Conservation (phyloP, 129 eudicot species). For the Chrysanthemum lavandulifolium region DNA sequence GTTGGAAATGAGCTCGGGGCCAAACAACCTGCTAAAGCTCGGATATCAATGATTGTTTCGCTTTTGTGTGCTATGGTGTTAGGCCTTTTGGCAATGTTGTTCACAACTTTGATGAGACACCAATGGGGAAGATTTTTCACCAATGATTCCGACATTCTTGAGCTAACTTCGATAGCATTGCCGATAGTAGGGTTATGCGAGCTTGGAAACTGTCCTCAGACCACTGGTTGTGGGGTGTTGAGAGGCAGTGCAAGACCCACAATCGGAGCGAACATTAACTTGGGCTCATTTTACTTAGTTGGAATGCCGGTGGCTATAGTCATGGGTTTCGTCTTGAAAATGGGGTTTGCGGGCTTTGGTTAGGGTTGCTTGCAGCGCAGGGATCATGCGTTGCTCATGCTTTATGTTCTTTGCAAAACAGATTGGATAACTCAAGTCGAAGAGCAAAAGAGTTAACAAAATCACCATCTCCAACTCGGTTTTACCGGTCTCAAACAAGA, state of each 20-base stretch:
- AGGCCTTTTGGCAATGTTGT: slow-evolving; percentile 42
- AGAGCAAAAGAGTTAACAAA: slow-evolving; percentile 49
- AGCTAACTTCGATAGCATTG: slow-evolving; percentile 46
- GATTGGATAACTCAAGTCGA: slow-evolving; percentile 57
- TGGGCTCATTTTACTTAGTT: slow-evolving; percentile 62
- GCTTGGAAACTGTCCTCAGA: slow-evolving; percentile 85
- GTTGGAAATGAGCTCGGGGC: slow-evolving; percentile 85
- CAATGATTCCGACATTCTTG: slow-evolving; percentile 35
- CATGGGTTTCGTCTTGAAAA: slow-evolving; percentile 46
- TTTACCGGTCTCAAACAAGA: slow-evolving; percentile 23
- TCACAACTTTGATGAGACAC: slow-evolving; percentile 34
- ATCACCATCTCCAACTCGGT: slow-evolving; percentile 14
- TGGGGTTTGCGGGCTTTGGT: slow-evolving; percentile 71
- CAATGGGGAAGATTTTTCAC: slow-evolving; percentile 60
- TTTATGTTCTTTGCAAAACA: slow-evolving; percentile 40
- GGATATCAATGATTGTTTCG: slow-evolving; percentile 34
- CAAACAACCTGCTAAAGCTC: slow-evolving; percentile 46
- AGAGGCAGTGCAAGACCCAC: slow-evolving; percentile 73
- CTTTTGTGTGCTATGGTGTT: slow-evolving; percentile 39
- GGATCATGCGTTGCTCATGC: slow-evolving; percentile 50
- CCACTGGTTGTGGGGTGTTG: slow-evolving; percentile 67
- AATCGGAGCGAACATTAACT: slow-evolving; percentile 51
- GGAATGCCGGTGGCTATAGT: slow-evolving; percentile 63
- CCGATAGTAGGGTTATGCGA: slow-evolving; percentile 73
- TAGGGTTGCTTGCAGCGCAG: slow-evolving; percentile 73